Base-by-base conservation (phyloP, 2,329 filamentous ascomycete genomes). In the Aspergillus sp. region DNA sequence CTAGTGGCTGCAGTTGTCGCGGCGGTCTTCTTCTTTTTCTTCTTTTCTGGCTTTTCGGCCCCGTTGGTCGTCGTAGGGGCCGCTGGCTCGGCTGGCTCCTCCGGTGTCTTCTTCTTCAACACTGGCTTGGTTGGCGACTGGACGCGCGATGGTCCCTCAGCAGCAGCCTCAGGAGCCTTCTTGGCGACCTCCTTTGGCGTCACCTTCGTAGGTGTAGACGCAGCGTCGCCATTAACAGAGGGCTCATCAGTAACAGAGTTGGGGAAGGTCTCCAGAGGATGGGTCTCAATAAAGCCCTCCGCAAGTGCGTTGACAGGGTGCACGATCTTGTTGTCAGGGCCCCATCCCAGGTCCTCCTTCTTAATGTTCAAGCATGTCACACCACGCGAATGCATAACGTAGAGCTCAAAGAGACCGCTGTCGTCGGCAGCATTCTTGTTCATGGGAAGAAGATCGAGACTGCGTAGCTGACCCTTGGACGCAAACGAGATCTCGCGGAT, bases 311-410 rank as follows among this genome's bases (percentile, higher is more conserved):
- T 84, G 35, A 93, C 81, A 0, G 86, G 79, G 46, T 84, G 75
- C 35, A 95, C 75, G 46, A 95, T 87, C 74, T 94, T 95, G 70
- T 90, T 91, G 53, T 96, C 88, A 58, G 83, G 81, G 58, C 85
- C 86, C 90, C 90, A 97, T 25, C 94, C 93, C 43, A 98, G 76
- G 68, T 97, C 91, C 45, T 84, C 82, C 64, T 91, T 88, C 66
- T 86, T 91, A 65, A 98, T 83, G 54, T 83, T 84, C 46, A 97
- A 67, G 60, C 88, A 91, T 15, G 90, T 90, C n/a, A 97, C 90
- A 52, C 93, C 93, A 72, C 90, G 94, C 9, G 93, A 96, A 68
- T 98, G 91, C 85, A 96, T 95, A 27, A 89, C 86, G 65, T 98
- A 98, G 7, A 98, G 78, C 73, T 98, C 93, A 61, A 98, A 97